Evolutionary conservation across 306 rosid species (phyloP).

Genomic region (Trichosanthes cucumerina): DNA sequence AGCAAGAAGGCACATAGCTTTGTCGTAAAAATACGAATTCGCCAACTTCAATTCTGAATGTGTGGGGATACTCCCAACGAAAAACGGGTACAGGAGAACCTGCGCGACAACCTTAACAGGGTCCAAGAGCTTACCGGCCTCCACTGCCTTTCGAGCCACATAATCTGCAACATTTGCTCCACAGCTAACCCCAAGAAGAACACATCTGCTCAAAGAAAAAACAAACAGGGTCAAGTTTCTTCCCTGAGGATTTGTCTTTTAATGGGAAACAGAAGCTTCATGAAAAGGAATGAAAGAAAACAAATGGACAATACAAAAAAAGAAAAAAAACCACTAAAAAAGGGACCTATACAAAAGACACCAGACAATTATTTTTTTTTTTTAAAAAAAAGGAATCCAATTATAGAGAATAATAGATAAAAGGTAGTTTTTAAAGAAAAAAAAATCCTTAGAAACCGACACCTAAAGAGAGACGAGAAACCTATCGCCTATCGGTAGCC

Average conservation of each 20-base stretch:
- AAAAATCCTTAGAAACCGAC: neutral
- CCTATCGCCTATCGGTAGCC: neutral
- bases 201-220: constrained; percentile 50
- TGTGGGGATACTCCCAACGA: constrained; percentile 78
- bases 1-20: constrained; percentile 85
- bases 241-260: neutral
- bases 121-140: constrained; percentile 73
- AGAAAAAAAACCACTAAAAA: neutral
- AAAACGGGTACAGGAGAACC: constrained; percentile 80
- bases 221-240: neutral
- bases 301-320: neutral
- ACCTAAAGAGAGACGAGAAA: neutral
- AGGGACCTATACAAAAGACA: neutral
- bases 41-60: constrained; percentile 87
- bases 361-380: neutral
- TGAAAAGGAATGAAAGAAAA: neutral
- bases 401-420: neutral
- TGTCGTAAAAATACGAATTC: constrained; percentile 88
- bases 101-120: constrained; percentile 96
- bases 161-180: constrained; percentile 94
- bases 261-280: neutral
- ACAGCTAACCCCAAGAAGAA: constrained; percentile 95
- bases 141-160: constrained; percentile 88
- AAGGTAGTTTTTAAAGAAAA: neutral
- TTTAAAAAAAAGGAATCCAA: neutral